Conservation (phyloP, 495 filamentous ascomycete genomes). For the Pyrenula massariospora region DNA sequence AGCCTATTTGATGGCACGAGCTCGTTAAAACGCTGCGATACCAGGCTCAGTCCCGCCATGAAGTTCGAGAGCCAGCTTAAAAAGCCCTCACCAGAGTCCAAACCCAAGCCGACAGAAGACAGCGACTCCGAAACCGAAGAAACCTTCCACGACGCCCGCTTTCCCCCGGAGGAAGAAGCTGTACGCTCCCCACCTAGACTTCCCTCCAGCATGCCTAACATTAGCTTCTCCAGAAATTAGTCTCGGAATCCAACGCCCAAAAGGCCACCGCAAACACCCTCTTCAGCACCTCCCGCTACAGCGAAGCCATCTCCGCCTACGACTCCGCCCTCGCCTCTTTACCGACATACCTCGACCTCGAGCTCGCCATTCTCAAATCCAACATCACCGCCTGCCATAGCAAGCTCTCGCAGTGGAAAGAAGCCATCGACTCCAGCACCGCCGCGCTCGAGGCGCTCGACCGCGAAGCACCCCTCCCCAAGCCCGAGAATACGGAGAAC, state of each 20-base stretch:
- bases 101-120: constrained; percentile 5
- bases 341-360: constrained; percentile 82
- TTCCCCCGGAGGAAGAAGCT: constrained; percentile 68
- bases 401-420: constrained; percentile 79
- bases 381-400: constrained; percentile 89
- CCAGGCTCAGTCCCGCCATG: no score
- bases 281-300: constrained; percentile 60
- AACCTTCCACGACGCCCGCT: constrained; percentile 38
- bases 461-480: constrained; percentile 35
- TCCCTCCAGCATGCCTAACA: not conserved
- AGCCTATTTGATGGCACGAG: no score
- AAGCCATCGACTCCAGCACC: constrained; percentile 62
- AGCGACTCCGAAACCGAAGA: constrained; percentile 29
- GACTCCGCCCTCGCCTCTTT: constrained; percentile 71
- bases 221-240: constrained; percentile 39
- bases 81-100: constrained; percentile 5
- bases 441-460: constrained; percentile 62
- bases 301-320: constrained; percentile 82
- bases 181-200: constrained; percentile 23
- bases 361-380: constrained; percentile 73
- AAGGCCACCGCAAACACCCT: constrained; percentile 70
- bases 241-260: constrained; percentile 60
- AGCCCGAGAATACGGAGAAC: constrained; percentile 5
- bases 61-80: not conserved
- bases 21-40: no score